Base-by-base conservation (phyloP, 78 protist species). In the Anaeramoeba ignava region DNA sequence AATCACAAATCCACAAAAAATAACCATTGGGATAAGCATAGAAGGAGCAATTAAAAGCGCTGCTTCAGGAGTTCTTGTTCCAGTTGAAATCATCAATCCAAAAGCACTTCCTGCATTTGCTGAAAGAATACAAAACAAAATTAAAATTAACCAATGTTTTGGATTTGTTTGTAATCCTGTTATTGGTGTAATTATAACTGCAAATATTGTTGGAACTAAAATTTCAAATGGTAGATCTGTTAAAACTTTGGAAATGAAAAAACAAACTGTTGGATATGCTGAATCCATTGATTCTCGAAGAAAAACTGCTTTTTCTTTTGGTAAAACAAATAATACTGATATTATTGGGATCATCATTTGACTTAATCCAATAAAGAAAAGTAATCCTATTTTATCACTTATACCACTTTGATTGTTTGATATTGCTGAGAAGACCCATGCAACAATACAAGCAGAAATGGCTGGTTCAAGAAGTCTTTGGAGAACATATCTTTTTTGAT, bases 371-470 rank as follows among this genome's bases (percentile, higher is more conserved):
- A 42, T 3, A 33, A 88, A 84, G 78, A 88, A 88, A 41, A 86
- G 39, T 1, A 78, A 42, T 2, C 91, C 91, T 38, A 8, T n/a
- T 2, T 54, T 34, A 80, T 85, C 90, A 0, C 42, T 39, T 2
- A 83, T 42, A 41, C 42, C 12, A 42, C 23, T 81, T 1, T 79
- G 85, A 40, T 1, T 81, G 80, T 42, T 3, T 42, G 33, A 68
- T 3, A 88, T 23, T 33, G 79, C 84, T 0, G n/a, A 86, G 87
- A 81, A 88, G 67, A 88, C 86, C 38, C 79, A 33, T 2, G 83
- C 88, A 85, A 82, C 1, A 34, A 88, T n/a, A n/a, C n/a, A n/a
- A n/a, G n/a, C n/a, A n/a, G n/a, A n/a, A n/a, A n/a, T n/a, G n/a
- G n/a, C n/a, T n/a, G n/a, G n/a, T n/a, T n/a, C n/a, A n/a, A n/a